Conservation (phyloP, 495 filamentous ascomycete genomes). For the Parachaetomium inaequale region DNA sequence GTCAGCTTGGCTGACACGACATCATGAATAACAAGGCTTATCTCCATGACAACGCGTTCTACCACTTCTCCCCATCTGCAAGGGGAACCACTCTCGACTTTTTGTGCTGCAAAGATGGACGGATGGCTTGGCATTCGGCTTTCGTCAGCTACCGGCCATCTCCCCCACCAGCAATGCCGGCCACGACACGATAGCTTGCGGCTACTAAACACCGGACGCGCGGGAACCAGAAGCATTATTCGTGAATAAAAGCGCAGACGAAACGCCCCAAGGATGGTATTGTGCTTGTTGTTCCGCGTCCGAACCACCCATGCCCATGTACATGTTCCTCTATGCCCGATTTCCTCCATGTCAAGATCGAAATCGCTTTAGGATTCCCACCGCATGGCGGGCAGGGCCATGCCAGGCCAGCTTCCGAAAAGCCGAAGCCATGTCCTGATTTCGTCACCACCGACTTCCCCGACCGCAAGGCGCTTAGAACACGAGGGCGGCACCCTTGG, state of each 20-base stretch:
- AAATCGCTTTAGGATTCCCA: conserved; percentile 29
- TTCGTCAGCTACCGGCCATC: background rate
- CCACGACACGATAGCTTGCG: background rate
- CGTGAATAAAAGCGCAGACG: conserved; percentile 35
- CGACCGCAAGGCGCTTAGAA: conserved; percentile 61
- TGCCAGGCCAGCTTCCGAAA: conserved; percentile 31
- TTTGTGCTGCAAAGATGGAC: background rate
- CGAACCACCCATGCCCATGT: conserved; percentile 39
- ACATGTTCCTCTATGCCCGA: conserved; percentile 34
- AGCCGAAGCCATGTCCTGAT: conserved; percentile 28
- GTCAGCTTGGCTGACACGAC: background rate
- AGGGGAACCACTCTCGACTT: background rate
- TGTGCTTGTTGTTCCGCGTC: conserved; percentile 35
- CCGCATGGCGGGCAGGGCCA: conserved; percentile 30
- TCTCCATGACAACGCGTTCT: background rate
- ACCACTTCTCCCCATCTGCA: background rate
- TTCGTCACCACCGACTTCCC: conserved; percentile 27
- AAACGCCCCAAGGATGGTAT: conserved; percentile 41
- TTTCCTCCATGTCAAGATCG: conserved; percentile 32
- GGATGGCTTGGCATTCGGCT: conserved; percentile 7
- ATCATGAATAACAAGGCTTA: background rate
- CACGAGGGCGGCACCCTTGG: conserved; percentile 98
- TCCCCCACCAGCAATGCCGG: background rate
- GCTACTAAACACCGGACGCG: background rate
- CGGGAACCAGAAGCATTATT: conserved; percentile 30